These are phyloP conservation scores for Trichoderma pleuroti DNA, from an alignment of 2,329 filamentous ascomycete species.

Conservation along the genomic window DNA sequence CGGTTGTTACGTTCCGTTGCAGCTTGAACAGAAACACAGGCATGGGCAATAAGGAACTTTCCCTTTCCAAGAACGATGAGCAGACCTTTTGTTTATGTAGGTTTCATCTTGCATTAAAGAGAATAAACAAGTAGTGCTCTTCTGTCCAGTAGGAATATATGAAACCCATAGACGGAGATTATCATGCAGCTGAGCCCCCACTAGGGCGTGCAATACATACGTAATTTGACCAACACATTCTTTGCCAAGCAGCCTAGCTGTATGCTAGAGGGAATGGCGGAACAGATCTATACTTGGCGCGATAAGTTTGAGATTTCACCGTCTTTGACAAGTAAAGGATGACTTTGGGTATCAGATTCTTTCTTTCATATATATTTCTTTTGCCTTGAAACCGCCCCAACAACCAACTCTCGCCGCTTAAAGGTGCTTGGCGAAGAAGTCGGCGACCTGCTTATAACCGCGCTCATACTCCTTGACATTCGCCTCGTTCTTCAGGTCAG, in stretches of 20 bases:
- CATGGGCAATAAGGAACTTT: neutral
- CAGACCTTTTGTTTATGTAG: neutral
- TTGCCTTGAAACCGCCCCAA: neutral
- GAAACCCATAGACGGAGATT: neutral
- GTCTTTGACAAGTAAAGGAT: neutral
- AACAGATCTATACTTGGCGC: neutral
- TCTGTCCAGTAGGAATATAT: neutral
- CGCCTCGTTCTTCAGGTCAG: conserved; percentile 43
- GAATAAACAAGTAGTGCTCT: neutral
- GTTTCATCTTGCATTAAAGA: neutral
- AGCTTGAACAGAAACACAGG: neutral
- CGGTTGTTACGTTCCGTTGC: neutral
- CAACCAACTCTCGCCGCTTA: conserved; percentile 17
- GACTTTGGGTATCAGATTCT: neutral
- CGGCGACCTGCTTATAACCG: conserved; percentile 44
- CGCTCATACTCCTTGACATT: conserved; percentile 47
- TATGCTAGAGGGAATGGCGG: neutral
- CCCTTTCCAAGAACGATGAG: neutral
- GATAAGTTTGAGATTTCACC: neutral
- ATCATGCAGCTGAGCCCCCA: neutral
- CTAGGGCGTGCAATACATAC: neutral
- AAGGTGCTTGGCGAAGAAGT: conserved; percentile 43
- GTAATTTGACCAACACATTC: neutral
- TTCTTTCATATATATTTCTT: neutral
- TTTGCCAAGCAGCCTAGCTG: neutral